Evolutionary conservation across 441 rosid genomes (phyloP), one percentile per base, ranked within the genome.

Genomic region (Biscutella laevigata): DNA sequence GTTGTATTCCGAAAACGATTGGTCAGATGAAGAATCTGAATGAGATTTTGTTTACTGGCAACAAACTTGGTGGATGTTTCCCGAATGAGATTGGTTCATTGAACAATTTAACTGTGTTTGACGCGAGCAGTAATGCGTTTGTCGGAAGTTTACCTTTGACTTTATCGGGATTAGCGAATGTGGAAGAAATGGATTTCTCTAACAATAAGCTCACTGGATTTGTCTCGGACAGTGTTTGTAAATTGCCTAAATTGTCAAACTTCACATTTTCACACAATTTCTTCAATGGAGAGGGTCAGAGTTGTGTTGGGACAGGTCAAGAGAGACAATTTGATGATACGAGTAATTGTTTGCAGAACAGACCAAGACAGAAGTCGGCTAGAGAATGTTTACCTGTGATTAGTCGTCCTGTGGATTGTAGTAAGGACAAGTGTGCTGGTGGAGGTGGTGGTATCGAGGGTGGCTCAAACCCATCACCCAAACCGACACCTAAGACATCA

Each of bases 341-440:
- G 0, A 16, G 43, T 48, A 88, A 88, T 40, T 88, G 97, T 61
- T 48, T 86, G 64, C 54, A 66, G 12, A 69, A 71, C 6, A 68
- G 82, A 62, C 79, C 84, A 13, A 42, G 42, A 0, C 97, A 86
- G 39, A 86, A 73, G 68, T 28, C 67, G 2, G 28, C 64, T 1
- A 73, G 55, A 49, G 53, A 49, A 16, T 88, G 95, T 50, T 40
- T 69, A 19, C 76, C 79, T 0, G 77, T 82, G 36, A 65, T 78
- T 36, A 77, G 73, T 45, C 61, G 57, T n/a, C 84, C 84, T 0
- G 82, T 86, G 40, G 97, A 86, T 60, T 88, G 97, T 22, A 83
- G 77, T 67, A 73, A 77, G 53, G 80, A 78, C 22, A 70, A 64
- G 47, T 82, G 94, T 52, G 61, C 57, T 0, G 74, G 76, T 9